A percentile compares a stretch with the other conserved stretches of the same genome.
phyloP scores from a whole-genome alignment of 2,329 filamentous ascomycete genomes.

The Nothomitra cinnamomea region DNA sequence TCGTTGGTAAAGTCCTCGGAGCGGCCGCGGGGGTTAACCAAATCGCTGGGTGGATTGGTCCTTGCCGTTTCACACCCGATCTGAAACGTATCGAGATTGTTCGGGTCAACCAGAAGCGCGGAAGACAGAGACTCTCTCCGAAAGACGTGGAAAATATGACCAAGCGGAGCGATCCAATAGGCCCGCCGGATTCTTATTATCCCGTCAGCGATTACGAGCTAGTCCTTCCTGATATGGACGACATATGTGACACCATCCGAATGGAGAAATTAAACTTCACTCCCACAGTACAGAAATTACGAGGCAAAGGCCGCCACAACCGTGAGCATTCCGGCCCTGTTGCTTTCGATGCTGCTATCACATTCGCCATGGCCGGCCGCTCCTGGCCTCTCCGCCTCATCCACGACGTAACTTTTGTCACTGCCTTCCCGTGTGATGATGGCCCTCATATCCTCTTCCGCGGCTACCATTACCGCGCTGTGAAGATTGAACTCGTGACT shows the following conservation, averaged over 20 bases:
- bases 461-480: constrained; percentile 45
- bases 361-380: constrained; percentile 43
- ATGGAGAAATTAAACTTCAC: constrained; percentile 48
- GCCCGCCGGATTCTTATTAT: constrained; percentile 41
- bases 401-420: constrained; percentile 49
- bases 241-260: constrained; percentile 46
- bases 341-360: constrained; percentile 41
- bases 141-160: constrained; percentile 49
- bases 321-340: constrained; percentile 6
- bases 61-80: constrained; percentile 49
- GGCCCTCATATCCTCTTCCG: constrained; percentile 56
- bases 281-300: neutral
- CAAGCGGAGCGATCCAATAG: constrained; percentile 50
- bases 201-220: constrained; percentile 52
- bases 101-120: constrained; percentile 42
- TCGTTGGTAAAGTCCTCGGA: constrained; percentile 56
- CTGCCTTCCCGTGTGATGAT: constrained; percentile 45
- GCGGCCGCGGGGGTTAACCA: constrained; percentile 51
- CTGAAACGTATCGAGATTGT: constrained; percentile 53
- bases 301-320: constrained; percentile 17
- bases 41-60: constrained; percentile 58
- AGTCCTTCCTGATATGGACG: constrained; percentile 37
- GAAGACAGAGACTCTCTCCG: constrained; percentile 37
- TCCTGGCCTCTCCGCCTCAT: constrained; percentile 46
- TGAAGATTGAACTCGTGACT: constrained; percentile 48